Percentiles rank a stretch among this genome's conserved stretches.
Conservation (phyloP, 768 basidiomycete genomes). For the Boletus pseudo-olivaceus region DNA sequence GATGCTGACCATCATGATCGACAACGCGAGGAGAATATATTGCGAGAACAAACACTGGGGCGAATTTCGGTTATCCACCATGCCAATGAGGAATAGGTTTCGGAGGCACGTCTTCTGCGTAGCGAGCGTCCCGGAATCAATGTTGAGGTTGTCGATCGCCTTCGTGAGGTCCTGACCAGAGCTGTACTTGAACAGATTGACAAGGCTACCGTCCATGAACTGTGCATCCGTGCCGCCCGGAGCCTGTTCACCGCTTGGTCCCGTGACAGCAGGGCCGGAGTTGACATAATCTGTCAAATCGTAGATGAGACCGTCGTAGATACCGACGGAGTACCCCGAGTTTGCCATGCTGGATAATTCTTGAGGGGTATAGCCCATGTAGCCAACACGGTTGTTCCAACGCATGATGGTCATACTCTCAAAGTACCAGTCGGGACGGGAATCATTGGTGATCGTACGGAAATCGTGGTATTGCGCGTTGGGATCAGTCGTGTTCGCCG, state of each 20-base stretch:
- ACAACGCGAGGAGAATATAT: conserved; percentile 87
- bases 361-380: conserved; percentile 77
- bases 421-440: conserved; percentile 97
- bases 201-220: conserved; percentile 70
- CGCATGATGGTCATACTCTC: conserved; percentile 93
- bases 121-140: conserved; percentile 57
- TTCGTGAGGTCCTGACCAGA: conserved; percentile 84
- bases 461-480: conserved; percentile 94
- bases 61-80: conserved; percentile 88
- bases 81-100: conserved; percentile 89
- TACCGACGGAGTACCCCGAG: conserved; percentile 62
- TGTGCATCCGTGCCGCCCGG: conserved; percentile 40
- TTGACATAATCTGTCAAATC: conserved; percentile 80
- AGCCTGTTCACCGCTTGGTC: conserved; percentile 48
- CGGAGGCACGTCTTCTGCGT: conserved; percentile 86
- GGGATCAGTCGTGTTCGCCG: conserved; percentile 70
- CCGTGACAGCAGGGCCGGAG: conserved; percentile 54
- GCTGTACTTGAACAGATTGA: conserved; percentile 72
- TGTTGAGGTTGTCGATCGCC: conserved; percentile 54
- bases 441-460: conserved; percentile 82
- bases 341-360: conserved; percentile 71
- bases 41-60: conserved; percentile 89
- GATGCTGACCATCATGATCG: conserved; percentile 88
- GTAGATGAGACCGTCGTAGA: conserved; percentile 86
- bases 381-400: conserved; percentile 83